A percentile compares a stretch with the other conserved stretches of the same genome.
phyloP scores from a whole-genome alignment of 1,284 basidiomycete genomes.

The Pyrrhoderma lamaoense region DNA sequence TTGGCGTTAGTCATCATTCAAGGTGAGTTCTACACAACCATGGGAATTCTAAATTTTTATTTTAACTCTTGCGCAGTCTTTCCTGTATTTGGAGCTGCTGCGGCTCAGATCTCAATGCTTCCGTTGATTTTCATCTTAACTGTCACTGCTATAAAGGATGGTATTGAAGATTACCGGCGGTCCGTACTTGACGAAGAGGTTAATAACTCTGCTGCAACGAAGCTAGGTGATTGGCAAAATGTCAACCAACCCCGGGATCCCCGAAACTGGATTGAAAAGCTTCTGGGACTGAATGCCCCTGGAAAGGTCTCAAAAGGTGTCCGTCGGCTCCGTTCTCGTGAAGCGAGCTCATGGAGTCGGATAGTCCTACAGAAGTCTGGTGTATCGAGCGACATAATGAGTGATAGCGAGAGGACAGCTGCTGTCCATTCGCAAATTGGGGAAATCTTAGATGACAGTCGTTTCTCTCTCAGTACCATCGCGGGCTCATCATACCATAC shows the following conservation, averaged over 20 bases:
- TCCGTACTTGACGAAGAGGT: conserved; percentile 84
- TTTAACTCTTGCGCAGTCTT: conserved; percentile 49
- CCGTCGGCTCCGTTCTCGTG: conserved; percentile 74
- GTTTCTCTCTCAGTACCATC: too few species aligned
- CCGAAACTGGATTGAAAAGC: conserved; percentile 65
- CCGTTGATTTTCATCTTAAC: conserved; percentile 83
- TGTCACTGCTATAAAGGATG: conserved; percentile 93
- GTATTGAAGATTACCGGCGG: conserved; percentile 89
- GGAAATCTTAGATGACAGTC: background rate
- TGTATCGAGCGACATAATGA: conserved; percentile 14
- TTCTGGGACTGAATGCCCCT: conserved; percentile 62
- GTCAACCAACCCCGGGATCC: conserved; percentile 81
- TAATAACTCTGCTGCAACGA: conserved; percentile 84
- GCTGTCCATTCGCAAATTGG: conserved; percentile 22
- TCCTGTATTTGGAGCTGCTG: conserved; percentile 84
- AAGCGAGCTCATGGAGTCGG: conserved; percentile 46
- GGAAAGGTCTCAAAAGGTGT: conserved; percentile 82
- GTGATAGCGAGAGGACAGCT: conserved; percentile 30
- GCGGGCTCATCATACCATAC: conserved; percentile 20
- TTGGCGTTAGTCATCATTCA: conserved; percentile 78
- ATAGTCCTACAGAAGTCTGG: conserved; percentile 54
- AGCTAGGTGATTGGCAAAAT: conserved; percentile 84
- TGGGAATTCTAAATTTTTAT: background rate
- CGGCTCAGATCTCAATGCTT: conserved; percentile 78
- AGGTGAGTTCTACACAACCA: conserved; percentile 36